These are phyloP conservation scores for Triticum timopheevii DNA, from an alignment of 176 grass and related monocot species.

Conservation along the genomic window DNA sequence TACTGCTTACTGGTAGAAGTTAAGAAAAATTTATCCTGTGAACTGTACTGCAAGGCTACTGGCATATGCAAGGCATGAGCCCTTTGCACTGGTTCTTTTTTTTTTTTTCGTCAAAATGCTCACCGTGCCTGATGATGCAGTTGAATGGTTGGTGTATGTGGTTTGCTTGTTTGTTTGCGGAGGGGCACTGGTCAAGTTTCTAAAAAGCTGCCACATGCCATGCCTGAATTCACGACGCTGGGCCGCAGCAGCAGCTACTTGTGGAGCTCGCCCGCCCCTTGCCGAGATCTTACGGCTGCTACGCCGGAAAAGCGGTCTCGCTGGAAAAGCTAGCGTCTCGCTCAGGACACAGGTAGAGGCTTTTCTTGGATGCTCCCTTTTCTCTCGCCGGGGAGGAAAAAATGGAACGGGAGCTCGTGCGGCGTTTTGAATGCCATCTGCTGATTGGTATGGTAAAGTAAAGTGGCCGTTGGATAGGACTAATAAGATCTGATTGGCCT, in stretches of 20 bases:
- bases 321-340: not conserved
- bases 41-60: not conserved
- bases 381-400: not conserved
- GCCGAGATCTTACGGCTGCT: not conserved
- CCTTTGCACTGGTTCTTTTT: too few species aligned
- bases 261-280: not conserved
- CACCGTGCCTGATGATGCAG: not conserved
- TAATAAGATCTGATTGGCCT: not conserved
- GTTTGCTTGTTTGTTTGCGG: not conserved
- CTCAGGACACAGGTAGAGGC: not conserved
- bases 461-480: slow-evolving; percentile 21
- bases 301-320: not conserved
- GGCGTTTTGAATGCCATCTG: slow-evolving; percentile 34
- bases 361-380: not conserved
- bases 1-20: not conserved
- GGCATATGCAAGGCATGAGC: not conserved
- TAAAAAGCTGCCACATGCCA: slow-evolving; percentile 15
- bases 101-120: not conserved
- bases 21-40: not conserved
- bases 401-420: not conserved
- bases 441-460: not conserved
- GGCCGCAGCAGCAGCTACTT: not conserved
- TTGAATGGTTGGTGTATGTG: not conserved
- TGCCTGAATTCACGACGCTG: not conserved
- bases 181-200: slow-evolving; percentile 26